Evolutionary conservation across 208 protist species (phyloP).

Genomic region (Wallacemonas sp.): DNA sequence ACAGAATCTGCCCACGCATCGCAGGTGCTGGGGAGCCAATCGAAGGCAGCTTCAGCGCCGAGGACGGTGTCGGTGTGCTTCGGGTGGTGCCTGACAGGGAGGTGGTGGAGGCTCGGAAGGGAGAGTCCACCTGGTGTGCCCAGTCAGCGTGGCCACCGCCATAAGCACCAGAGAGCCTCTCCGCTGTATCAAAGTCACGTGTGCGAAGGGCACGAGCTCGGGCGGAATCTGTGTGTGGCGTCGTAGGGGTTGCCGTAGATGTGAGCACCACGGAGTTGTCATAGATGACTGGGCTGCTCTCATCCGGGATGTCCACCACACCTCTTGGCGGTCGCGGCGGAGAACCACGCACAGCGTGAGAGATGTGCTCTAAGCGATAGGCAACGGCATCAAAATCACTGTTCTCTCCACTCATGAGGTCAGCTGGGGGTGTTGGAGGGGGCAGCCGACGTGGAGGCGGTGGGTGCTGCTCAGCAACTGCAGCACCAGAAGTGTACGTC

Average conservation of each 20-base stretch:
- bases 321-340: too few relatives aligned
- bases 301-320: too few relatives aligned
- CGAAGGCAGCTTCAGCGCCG: neutral
- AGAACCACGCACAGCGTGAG: too few relatives aligned
- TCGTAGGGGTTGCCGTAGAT: neutral
- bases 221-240: neutral
- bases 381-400: conserved; percentile 5
- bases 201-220: too few relatives aligned
- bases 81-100: too few relatives aligned
- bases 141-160: neutral
- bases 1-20: conserved; percentile 3
- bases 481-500: neutral
- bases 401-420: neutral
- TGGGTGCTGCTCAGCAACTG: neutral
- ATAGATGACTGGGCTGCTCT: neutral
- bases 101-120: neutral
- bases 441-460: neutral
- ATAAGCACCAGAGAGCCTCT: too few relatives aligned
- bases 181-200: too few relatives aligned
- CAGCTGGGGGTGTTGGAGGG: neutral
- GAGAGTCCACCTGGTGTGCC: neutral
- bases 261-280: conserved; percentile 8
- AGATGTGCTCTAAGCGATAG: neutral
- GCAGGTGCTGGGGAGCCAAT: neutral
- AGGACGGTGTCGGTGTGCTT: neutral